Evolutionary conservation across 768 basidiomycete species (phyloP).

Genomic region (Boletellus emodensis): DNA sequence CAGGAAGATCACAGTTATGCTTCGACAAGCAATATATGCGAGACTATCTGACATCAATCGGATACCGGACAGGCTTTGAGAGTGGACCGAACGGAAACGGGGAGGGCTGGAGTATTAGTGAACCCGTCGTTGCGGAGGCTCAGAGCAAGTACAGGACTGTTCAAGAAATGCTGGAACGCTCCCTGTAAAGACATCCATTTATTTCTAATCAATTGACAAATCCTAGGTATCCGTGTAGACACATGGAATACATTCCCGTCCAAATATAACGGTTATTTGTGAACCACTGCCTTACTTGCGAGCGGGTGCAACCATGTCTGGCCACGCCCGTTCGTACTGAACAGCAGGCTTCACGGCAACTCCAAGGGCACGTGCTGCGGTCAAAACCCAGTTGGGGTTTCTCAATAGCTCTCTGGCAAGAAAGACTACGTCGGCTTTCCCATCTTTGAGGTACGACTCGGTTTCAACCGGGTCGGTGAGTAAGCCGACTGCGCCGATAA

Average conservation of each 20-base stretch:
- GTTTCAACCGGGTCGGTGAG: conserved; percentile 61
- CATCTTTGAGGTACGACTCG: conserved; percentile 59
- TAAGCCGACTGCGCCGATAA: conserved; percentile 64
- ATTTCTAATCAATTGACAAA: neutral
- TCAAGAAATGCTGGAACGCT: conserved; percentile 50
- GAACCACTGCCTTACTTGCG: neutral
- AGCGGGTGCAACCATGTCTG: conserved; percentile 30
- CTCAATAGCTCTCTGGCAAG: conserved; percentile 66
- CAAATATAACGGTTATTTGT: neutral
- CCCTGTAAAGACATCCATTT: conserved; percentile 6
- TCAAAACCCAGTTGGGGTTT: conserved; percentile 60
- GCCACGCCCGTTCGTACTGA: conserved; percentile 67
- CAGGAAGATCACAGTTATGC: conserved; percentile 77
- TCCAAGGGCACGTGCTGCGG: conserved; percentile 60
- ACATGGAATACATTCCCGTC: neutral
- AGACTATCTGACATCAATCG: conserved; percentile 76
- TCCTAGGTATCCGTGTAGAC: conserved; percentile 3
- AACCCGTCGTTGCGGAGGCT: conserved; percentile 75
- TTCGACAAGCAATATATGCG: conserved; percentile 97
- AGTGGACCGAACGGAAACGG: conserved; percentile 62
- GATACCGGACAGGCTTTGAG: conserved; percentile 79
- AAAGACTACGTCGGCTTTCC: conserved; percentile 65
- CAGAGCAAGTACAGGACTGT: conserved; percentile 77
- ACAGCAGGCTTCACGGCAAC: conserved; percentile 64
- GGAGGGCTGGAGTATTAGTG: conserved; percentile 75